These are phyloP conservation scores for Emmonsiellopsis sp. DNA, from an alignment of 2,329 filamentous ascomycete genomes.

Conservation along the genomic window DNA sequence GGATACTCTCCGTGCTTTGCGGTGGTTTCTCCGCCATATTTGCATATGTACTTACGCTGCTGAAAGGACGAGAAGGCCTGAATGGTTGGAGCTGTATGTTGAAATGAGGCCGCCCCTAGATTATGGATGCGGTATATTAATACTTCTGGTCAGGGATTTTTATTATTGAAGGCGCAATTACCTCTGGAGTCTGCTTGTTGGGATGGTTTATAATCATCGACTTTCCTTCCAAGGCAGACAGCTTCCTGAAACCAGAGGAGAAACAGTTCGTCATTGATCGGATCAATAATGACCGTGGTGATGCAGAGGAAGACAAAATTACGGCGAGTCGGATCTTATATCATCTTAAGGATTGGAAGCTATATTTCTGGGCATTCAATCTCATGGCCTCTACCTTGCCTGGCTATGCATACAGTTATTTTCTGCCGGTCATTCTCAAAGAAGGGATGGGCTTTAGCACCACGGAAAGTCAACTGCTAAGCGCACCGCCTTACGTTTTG, in stretches of 20 bases:
- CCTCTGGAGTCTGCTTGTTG: slow-evolving; percentile 20
- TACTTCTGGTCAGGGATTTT: slow-evolving; percentile 13
- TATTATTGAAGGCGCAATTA: slow-evolving; percentile 22
- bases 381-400: slow-evolving; percentile 14
- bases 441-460: slow-evolving; percentile 28
- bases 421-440: slow-evolving; percentile 30
- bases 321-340: slow-evolving; percentile 17
- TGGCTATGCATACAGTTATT: slow-evolving; percentile 28
- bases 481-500: slow-evolving; percentile 26
- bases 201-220: slow-evolving; percentile 33
- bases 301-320: slow-evolving; percentile 21
- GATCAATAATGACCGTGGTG: slow-evolving; percentile 29
- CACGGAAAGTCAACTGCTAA: slow-evolving; percentile 23
- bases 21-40: slow-evolving; percentile 27
- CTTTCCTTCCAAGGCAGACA: slow-evolving; percentile 23
- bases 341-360: slow-evolving; percentile 27
- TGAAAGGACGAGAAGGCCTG: slow-evolving; percentile 20
- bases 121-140: neutral
- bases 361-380: slow-evolving; percentile 28
- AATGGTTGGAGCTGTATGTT: slow-evolving; percentile 30
- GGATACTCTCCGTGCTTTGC: slow-evolving; percentile 14
- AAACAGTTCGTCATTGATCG: slow-evolving; percentile 23
- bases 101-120: slow-evolving; percentile 1
- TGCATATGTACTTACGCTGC: slow-evolving; percentile 26
- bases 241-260: slow-evolving; percentile 18